Base-by-base conservation (phyloP, 208 protist species). In the Angomonas deanei region DNA sequence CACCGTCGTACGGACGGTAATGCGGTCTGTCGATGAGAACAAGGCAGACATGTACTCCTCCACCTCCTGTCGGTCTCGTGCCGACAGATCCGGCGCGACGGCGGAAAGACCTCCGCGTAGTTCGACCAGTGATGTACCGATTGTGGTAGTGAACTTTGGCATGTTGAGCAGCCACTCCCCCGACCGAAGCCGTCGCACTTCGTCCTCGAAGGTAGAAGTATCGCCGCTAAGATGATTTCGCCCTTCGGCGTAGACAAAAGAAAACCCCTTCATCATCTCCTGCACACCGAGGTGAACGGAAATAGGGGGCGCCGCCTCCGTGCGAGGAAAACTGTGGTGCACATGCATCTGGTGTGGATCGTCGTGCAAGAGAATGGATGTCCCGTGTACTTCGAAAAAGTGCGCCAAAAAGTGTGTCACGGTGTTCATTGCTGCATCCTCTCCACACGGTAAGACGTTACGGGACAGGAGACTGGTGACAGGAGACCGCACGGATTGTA, bases 401-500 rank as follows among this genome's bases (percentile, higher is more conserved):
- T 39, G 17, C 3, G 56, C 46, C 32, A 74, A 31, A 17, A 34
- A 24, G 21, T 59, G 10, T 48, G 57, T 15, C 19, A 78, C 66
- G 1, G 33, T 30, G 1, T 28, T 3, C 6, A 27, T 31, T 1
- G 3, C 2, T 8, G 27, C 11, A 27, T 5, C 2, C 26, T 10
- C 27, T 3, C 6, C 26, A 23, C 26, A 21, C 10, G 39, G 69
- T 19, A 60, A 67, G 24, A 76, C 62, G 21, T 63, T 68, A 13
- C 62, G 50, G 3, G n/a, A 0, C 24, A 47, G 17, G 4, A 94
- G 72, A 24, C 82, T 90, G 11, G 88, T 92, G 11, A 92, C 85
- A 6, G 83, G 73, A 0, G 83, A 89, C 38, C 85, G 78, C 46
- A 92, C 83, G 0, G 85, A 92, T 1, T 64, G 64, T 11, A 88